Evolutionary conservation across 352 stramenopile species (phyloP), one percentile per base, ranked within the genome.

Genomic region (Globisporangium megalacanthum): DNA sequence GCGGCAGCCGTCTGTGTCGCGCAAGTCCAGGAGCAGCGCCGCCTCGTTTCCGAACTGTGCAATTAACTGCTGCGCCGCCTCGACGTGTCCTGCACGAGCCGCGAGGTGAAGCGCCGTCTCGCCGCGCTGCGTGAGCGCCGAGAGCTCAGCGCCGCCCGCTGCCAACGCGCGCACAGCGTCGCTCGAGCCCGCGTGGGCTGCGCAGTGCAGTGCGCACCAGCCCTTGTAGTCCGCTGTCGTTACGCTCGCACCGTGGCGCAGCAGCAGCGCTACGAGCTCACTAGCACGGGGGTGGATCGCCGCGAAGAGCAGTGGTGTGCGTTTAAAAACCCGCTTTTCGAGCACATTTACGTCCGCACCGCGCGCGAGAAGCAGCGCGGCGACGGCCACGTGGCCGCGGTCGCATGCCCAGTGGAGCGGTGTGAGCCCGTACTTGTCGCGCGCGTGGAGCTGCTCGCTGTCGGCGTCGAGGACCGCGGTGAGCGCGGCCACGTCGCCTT

Each of bases 381-480:
- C 66, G 6, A 63, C 56, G 3, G 37, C 64, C 1, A 51, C 52
- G n/a, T 88, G 58, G 10, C 72, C 77, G 22, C 76, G 69, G 33
- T 92, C 82, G 31, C 75, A 77, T 10, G 79, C 75, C 82, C 82
- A 92, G 66, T 92, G 79, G 57, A 92, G 62, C 33, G 77, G 62
- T 36, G 79, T 89, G 58, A 92, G 69, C 1, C 68, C 67, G 63
- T 89, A 92, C 69, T 90, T 88, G 71, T 90, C 80, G 17, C 68
- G 61, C 54, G 65, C 56, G 41, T 62, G 9, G 36, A 71, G 62
- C 50, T 79, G 65, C 22, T 58, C 35, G 14, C 46, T 33, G 17
- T 84, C 69, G 3, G 65, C 61, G 3, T 53, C 56, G 51, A 79
- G 62, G 48, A 79, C 73, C 8, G 54, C 31, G 10, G 54, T 60